phyloP scores from a whole-genome alignment of 2,329 filamentous ascomycete genomes.

The Neoarthrinium moseri region DNA sequence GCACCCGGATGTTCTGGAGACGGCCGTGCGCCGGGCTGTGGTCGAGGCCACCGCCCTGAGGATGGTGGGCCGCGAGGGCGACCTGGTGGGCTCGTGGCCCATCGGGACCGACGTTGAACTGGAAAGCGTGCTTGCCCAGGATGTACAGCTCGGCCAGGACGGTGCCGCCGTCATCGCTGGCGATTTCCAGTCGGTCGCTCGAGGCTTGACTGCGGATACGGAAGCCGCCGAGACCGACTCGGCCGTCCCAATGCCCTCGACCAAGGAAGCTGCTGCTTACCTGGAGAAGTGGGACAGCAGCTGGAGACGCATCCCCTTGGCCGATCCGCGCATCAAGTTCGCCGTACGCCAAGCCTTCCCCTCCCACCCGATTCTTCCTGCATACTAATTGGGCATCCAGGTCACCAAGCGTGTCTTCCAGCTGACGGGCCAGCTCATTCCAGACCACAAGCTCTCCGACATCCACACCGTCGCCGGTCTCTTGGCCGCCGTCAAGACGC shows the following conservation, averaged over 20 bases:
- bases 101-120: conserved; percentile 30
- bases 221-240: conserved; percentile 20
- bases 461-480: conserved; percentile 54
- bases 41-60: conserved; percentile 49
- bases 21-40: conserved; percentile 48
- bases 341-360: conserved; percentile 53
- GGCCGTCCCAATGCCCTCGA: conserved; percentile 18
- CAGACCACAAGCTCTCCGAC: conserved; percentile 65
- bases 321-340: conserved; percentile 65
- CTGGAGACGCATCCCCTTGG: conserved; percentile 59
- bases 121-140: conserved; percentile 31
- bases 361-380: background rate
- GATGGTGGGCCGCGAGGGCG: conserved; percentile 26
- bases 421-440: conserved; percentile 73
- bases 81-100: conserved; percentile 21
- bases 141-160: conserved; percentile 36
- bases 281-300: conserved; percentile 46
- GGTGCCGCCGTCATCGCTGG: conserved; percentile 39
- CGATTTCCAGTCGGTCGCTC: conserved; percentile 31
- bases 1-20: conserved; percentile 45
- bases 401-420: conserved; percentile 78
- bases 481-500: conserved; percentile 50
- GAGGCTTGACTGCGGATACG: conserved; percentile 26
- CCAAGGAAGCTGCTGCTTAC: conserved; percentile 40
- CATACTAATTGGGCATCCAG: conserved; percentile 42